These are phyloP conservation scores for Parvularia atlantis DNA, from an alignment of 78 protist species.

Conservation along the genomic window DNA sequence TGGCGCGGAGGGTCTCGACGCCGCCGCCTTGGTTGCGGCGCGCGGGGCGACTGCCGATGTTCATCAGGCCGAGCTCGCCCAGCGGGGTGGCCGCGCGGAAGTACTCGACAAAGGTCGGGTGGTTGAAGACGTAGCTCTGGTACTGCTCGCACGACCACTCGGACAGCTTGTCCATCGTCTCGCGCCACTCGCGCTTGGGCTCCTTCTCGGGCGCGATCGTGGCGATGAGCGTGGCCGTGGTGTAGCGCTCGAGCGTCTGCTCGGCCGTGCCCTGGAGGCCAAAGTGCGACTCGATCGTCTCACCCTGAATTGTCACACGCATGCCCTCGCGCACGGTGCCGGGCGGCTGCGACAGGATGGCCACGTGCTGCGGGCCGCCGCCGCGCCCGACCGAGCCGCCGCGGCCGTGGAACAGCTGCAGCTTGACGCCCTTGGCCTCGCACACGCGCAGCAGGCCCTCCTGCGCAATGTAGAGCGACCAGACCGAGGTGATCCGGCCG, in stretches of 20 bases:
- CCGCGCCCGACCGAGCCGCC: constrained; percentile 53
- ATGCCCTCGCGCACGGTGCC: constrained; percentile 30
- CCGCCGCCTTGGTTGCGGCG: constrained; percentile 25
- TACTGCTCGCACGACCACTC: constrained; percentile 30
- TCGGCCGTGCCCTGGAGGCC: constrained; percentile 3
- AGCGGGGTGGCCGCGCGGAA: constrained; percentile 55
- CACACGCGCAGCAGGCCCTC: constrained; percentile 23
- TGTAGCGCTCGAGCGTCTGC: constrained; percentile 41
- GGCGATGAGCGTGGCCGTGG: constrained; percentile 46
- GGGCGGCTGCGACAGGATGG: constrained; percentile 59
- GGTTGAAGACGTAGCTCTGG: constrained; percentile 29
- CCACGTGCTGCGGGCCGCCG: constrained; percentile 52
- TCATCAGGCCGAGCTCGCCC: constrained; percentile 27
- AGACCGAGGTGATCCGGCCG: constrained; percentile 45
- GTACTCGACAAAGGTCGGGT: constrained; percentile 47
- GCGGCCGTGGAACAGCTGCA: constrained; percentile 64
- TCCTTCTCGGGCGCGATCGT: constrained; percentile 41
- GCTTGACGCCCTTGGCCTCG: constrained; percentile 11
- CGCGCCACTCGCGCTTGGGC: constrained; percentile 39
- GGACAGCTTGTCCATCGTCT: constrained; percentile 37
- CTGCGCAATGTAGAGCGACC: constrained; percentile 46
- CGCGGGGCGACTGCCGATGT: constrained; percentile 53
- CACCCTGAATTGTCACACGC: constrained; percentile 54
- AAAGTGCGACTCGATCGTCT: not conserved
- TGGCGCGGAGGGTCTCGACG: constrained; percentile 45